A percentile compares a stretch with the other conserved stretches of the same genome.
Evolutionary conservation across 768 basidiomycete species (phyloP).

Genomic region (Kondoa malvinella): DNA sequence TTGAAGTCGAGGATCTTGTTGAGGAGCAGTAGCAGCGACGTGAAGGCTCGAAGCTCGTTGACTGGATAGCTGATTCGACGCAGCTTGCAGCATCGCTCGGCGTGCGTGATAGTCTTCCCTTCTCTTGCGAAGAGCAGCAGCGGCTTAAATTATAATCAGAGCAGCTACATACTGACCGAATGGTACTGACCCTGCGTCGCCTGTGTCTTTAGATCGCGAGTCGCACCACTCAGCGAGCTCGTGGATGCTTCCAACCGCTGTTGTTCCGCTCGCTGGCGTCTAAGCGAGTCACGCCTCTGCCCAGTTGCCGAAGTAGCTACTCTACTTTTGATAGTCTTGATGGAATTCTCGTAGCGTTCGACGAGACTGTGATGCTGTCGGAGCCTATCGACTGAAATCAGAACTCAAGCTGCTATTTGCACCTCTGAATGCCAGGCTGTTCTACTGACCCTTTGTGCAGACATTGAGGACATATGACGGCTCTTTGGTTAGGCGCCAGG

Average conservation of each 20-base stretch:
- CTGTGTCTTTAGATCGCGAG: no score
- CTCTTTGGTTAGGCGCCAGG: neutral
- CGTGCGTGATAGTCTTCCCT: no score
- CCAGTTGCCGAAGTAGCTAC: neutral
- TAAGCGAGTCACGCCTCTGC: neutral
- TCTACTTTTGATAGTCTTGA: neutral
- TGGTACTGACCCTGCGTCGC: neutral
- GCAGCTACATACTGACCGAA: no score
- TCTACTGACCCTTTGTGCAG: neutral
- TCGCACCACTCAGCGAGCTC: neutral
- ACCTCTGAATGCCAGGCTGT: no score
- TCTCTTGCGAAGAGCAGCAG: no score
- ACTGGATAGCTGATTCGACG: no score
- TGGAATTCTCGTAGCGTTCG: neutral
- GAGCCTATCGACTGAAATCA: neutral
- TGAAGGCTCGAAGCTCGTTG: no score
- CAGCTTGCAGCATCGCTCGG: no score
- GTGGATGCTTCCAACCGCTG: neutral
- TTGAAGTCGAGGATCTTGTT: no score
- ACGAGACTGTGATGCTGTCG: neutral
- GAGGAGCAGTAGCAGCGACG: no score
- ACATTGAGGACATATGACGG: neutral
- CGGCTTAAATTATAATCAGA: no score
- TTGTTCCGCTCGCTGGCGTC: neutral
- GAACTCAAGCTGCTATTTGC: neutral